These are phyloP conservation scores for Aquilaria yunnanensis DNA, from an alignment of 345 rosid genomes.

Conservation along the genomic window DNA sequence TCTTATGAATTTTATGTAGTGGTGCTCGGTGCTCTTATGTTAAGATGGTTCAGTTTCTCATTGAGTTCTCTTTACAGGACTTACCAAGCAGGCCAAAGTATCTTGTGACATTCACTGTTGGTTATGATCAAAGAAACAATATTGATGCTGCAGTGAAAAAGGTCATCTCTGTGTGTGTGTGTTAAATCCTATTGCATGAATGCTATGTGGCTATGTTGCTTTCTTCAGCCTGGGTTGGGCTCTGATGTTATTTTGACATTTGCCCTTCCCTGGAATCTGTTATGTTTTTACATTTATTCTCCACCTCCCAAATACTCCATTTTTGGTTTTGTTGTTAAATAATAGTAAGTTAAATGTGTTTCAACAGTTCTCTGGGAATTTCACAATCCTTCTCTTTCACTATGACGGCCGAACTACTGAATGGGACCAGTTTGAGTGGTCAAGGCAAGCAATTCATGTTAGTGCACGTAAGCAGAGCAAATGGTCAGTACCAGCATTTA, in stretches of 20 bases:
- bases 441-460: conserved; percentile 87
- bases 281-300: too few relatives aligned
- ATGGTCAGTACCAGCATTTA: conserved; percentile 40
- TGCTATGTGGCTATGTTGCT: neutral
- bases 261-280: too few relatives aligned
- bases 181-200: neutral
- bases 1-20: too few relatives aligned
- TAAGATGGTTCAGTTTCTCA: too few relatives aligned
- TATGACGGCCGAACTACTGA: conserved; percentile 84
- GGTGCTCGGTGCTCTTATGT: too few relatives aligned
- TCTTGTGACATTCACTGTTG: conserved; percentile 93
- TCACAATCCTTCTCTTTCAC: conserved; percentile 87
- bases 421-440: conserved; percentile 99
- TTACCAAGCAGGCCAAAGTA: conserved; percentile 58
- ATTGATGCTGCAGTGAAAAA: conserved; percentile 84
- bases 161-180: conserved; percentile 25
- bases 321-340: too few relatives aligned
- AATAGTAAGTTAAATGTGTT: conserved; percentile 13
- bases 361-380: conserved; percentile 82
- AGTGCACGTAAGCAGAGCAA: conserved; percentile 83
- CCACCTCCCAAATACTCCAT: too few relatives aligned
- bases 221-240: neutral
- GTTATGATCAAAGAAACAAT: conserved; percentile 61
- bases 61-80: conserved; percentile 44
- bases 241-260: neutral